A percentile compares a stretch with the other conserved stretches of the same genome.
Evolutionary conservation across 78 protist species (phyloP).

Genomic region (Cavenderia fasciculata): DNA sequence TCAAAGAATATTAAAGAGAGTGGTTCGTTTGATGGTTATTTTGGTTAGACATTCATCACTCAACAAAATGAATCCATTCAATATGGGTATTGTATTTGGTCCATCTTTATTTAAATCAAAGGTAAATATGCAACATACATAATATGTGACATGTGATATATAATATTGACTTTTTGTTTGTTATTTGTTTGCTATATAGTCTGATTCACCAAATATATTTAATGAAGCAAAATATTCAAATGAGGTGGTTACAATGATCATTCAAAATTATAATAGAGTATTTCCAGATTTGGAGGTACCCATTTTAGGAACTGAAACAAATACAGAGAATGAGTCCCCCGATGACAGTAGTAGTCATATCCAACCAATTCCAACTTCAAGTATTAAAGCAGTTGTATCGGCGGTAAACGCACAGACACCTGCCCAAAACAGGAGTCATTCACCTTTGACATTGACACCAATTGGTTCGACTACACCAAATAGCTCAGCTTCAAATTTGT

Average conservation of each 20-base stretch:
- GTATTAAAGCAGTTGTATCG: neutral
- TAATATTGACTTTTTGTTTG: neutral
- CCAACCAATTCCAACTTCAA: neutral
- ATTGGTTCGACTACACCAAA: neutral
- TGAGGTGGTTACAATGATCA: slow-evolving; percentile 35
- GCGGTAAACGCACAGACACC: too few relatives aligned
- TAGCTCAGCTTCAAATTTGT: neutral
- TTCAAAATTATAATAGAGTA: slow-evolving; percentile 8
- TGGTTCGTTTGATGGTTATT: slow-evolving; percentile 7
- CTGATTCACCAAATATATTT: slow-evolving; percentile 44
- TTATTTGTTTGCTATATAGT: neutral
- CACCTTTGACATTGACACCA: neutral
- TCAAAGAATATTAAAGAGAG: slow-evolving; percentile 43
- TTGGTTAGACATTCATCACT: slow-evolving; percentile 26
- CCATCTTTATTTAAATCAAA: slow-evolving; percentile 41
- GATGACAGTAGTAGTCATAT: neutral
- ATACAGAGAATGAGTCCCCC: slow-evolving; percentile 6
- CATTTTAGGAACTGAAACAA: slow-evolving; percentile 65
- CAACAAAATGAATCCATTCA: slow-evolving; percentile 57
- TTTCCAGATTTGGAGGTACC: slow-evolving; percentile 71
- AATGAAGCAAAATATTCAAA: slow-evolving; percentile 48
- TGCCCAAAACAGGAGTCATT: neutral
- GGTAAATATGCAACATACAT: neutral
- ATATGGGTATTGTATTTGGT: slow-evolving; percentile 71
- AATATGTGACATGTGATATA: neutral